These are phyloP conservation scores for Phylloboletellus chloephorus DNA, from an alignment of 1,284 basidiomycete genomes.

Conservation along the genomic window DNA sequence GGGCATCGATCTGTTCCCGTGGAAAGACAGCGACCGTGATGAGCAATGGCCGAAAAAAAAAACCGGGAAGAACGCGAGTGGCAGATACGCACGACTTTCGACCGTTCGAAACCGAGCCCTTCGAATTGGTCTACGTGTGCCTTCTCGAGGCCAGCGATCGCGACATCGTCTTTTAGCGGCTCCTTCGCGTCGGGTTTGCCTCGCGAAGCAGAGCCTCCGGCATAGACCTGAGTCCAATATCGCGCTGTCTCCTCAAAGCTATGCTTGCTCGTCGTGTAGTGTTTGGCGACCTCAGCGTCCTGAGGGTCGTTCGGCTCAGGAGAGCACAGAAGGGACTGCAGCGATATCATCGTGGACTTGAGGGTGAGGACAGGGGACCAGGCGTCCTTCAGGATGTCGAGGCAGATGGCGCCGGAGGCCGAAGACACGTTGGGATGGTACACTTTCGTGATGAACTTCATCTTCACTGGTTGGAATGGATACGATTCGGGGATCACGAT, in stretches of 20 bases:
- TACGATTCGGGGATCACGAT: constrained; percentile 94
- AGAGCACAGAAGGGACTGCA: constrained; percentile 92
- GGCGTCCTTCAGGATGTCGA: constrained; percentile 84
- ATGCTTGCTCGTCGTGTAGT: constrained; percentile 83
- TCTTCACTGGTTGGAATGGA: constrained; percentile 96
- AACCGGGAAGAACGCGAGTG: background rate
- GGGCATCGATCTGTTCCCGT: constrained; percentile 73
- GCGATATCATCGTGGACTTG: constrained; percentile 93
- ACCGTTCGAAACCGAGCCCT: constrained; percentile 64
- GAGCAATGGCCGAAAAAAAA: background rate
- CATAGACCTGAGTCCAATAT: constrained; percentile 92
- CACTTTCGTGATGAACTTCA: constrained; percentile 96
- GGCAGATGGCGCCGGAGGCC: constrained; percentile 88
- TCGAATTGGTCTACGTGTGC: constrained; percentile 74
- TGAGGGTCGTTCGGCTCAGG: constrained; percentile 97
- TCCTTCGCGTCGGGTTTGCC: constrained; percentile 33
- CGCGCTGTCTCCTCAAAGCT: constrained; percentile 91
- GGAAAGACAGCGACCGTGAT: constrained; percentile 1
- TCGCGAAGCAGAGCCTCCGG: constrained; percentile 59
- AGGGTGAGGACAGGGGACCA: constrained; percentile 94
- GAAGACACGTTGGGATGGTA: constrained; percentile 98
- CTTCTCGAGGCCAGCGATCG: constrained; percentile 68
- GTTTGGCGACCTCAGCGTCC: constrained; percentile 97
- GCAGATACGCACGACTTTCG: constrained; percentile 65
- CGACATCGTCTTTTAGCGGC: constrained; percentile 52